Base-by-base conservation (phyloP, 2,329 filamentous ascomycete species). In the Penicillium sp. region DNA sequence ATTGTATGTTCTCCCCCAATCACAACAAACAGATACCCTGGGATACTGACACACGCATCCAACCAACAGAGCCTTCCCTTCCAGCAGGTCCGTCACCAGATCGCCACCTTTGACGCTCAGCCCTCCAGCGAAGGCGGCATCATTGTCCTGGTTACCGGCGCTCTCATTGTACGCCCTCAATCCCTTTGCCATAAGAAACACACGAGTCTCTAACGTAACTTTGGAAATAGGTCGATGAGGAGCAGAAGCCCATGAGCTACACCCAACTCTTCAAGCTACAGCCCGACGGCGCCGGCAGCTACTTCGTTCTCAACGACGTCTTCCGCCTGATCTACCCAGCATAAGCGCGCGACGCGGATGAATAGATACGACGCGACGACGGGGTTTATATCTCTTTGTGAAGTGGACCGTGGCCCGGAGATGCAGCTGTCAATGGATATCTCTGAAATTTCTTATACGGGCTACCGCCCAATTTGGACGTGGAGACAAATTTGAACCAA, bases 291-390 rank as follows among this genome's bases (percentile, higher is more conserved):
- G 59, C 65, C 44, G 86, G 83, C 62, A 83, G 79, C 74, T 95
- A 87, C 78, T 96, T 82, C 71, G 87, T 97, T 69, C 86, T 85
- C 77, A 96, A 97, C 79, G 92, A 97, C 72, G 76, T 97, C 70
- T 97, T 97, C 84, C 88, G 88, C 75, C 82, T 97, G 55, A 81
- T 95, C 61, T 92, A 88, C 73, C 56, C 63, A 43, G 61, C 61
- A 57, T 53, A 39, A 24, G 29, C 33, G 27, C 15, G 13, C 15
- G 13, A 24, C 23, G 27, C 23, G 37, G 24, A 25, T 29, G 24
- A 37, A 49, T 33, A 50, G 43, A 49, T 49, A 60, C 50, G 55
- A 60, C 23, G 55, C 54, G 38, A 61, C 48, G 54, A 59, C 33
- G 42, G 44, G 47, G 27, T 33, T 23, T n/a, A 49, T 42, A 41